Evolutionary conservation across 129 eudicot genomes (phyloP), one percentile per base, ranked within the genome.

Genomic region (Flaveria brownii): DNA sequence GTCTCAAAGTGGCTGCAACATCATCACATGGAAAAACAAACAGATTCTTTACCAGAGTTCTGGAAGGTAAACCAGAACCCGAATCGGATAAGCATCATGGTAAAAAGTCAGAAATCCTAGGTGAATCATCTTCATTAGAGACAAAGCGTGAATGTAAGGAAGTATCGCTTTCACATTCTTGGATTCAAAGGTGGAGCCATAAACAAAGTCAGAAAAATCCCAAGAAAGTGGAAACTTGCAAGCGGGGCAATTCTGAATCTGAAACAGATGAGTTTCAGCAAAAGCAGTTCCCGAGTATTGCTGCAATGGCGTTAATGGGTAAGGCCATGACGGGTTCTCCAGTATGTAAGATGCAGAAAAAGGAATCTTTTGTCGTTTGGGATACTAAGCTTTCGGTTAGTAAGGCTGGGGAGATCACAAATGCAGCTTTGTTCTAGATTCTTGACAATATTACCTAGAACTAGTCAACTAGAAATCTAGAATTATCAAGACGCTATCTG

Each of bases 271-370:
- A 82, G n/a, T 18, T 57, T 11, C 76, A 80, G 77, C 87, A 87
- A 75, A 85, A 82, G 84, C 98, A 86, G 86, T 87, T 88, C 69
- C 97, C 98, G 0, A 94, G 98, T 74, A 77, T 94, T 70, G 97
- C 85, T 59, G 98, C 98, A 15, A 87, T 94, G 96, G 97, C 98
- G 2, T 61, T 94, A 67, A 85, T 91, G 96, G 98, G 96, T 30
- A 94, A 87, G 72, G 87, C 93, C 6, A 86, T 91, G 96, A 69
- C 65, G 14, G 91, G 98, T 41, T 85, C 81, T 72, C 91, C 80
- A 36, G 81, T 84, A 12, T 94, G 96, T 42, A 78, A 88, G 82
- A 63, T 88, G 72, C 83, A 74, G 28, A 94, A 81, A 59, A 88
- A 73, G 79, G 96, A 91, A 15, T 75, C 98, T 47, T 82, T 84